phyloP scores from a whole-genome alignment of 371 early-diverging fungal genomes.

The Mucor lusitanicus region DNA sequence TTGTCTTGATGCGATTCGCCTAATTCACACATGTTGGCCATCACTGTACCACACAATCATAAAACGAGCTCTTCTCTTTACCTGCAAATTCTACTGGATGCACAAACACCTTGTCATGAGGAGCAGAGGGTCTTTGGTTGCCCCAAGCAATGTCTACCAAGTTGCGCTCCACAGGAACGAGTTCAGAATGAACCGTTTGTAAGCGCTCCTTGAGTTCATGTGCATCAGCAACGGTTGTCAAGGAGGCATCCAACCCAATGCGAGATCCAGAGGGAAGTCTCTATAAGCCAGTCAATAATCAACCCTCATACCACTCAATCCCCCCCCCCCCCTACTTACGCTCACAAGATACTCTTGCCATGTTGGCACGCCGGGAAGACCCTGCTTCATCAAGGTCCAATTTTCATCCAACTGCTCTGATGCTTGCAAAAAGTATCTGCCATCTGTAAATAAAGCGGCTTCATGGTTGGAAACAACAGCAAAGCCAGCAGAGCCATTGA shows the following conservation, averaged over 20 bases:
- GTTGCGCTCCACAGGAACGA: constrained; percentile 65
- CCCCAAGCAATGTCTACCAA: constrained; percentile 88
- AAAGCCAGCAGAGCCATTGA: constrained; percentile 95
- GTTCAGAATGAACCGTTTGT: constrained; percentile 46
- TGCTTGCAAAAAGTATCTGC: constrained; percentile 98
- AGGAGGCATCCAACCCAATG: constrained; percentile 85
- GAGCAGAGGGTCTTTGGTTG: constrained; percentile 64
- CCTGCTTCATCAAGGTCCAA: constrained; percentile 93
- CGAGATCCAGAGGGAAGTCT: constrained; percentile 67
- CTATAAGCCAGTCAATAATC: too few species aligned
- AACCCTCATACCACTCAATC: too few species aligned
- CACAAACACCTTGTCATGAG: constrained; percentile 62
- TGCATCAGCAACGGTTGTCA: constrained; percentile 75
- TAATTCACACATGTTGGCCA: neutral
- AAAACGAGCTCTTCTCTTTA: constrained; percentile 40
- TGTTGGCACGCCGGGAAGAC: constrained; percentile 83
- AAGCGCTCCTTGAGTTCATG: constrained; percentile 57
- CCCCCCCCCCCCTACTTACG: constrained; percentile 41
- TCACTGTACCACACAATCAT: neutral
- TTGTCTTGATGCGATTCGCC: constrained; percentile 56
- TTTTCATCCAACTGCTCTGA: constrained; percentile 86
- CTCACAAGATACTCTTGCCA: constrained; percentile 86
- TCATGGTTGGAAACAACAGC: constrained; percentile 75
- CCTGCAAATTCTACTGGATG: constrained; percentile 71
- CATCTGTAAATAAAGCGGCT: constrained; percentile 96